Percentiles rank a stretch among this genome's conserved stretches.
Evolutionary conservation across 192 early-diverging fungal genomes (phyloP).

Genomic region (Coemansia sp.): DNA sequence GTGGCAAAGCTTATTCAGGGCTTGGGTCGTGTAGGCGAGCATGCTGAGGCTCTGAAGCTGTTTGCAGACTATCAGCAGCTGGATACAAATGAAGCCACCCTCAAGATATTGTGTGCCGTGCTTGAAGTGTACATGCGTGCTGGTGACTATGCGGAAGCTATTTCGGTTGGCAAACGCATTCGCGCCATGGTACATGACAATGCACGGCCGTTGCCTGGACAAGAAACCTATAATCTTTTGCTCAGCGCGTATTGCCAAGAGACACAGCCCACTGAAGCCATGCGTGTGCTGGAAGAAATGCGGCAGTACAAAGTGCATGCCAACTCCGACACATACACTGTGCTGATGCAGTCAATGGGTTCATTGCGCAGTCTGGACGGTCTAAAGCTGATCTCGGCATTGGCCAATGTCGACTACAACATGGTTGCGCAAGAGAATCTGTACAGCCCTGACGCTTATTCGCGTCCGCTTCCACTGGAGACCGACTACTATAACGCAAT

Average conservation of each 20-base stretch:
- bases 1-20: slow-evolving; percentile 27
- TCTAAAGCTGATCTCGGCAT: slow-evolving; percentile 34
- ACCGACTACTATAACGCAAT: slow-evolving; percentile 44
- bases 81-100: slow-evolving; percentile 13
- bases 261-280: slow-evolving; percentile 29
- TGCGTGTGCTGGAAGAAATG: slow-evolving; percentile 51
- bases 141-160: slow-evolving; percentile 40
- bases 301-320: slow-evolving; percentile 35
- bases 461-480: slow-evolving; percentile 23
- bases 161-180: slow-evolving; percentile 47
- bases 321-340: slow-evolving; percentile 34
- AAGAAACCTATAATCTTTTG: slow-evolving; percentile 32
- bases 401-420: slow-evolving; percentile 51
- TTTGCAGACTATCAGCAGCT: slow-evolving; percentile 34
- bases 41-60: slow-evolving; percentile 30
- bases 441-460: neutral
- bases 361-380: slow-evolving; percentile 43
- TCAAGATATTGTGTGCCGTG: slow-evolving; percentile 30
- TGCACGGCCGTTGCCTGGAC: slow-evolving; percentile 10
- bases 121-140: slow-evolving; percentile 46
- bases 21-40: slow-evolving; percentile 12
- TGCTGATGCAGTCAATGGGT: slow-evolving; percentile 35
- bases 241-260: slow-evolving; percentile 39
- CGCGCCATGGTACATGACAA: slow-evolving; percentile 24
- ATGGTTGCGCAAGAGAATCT: slow-evolving; percentile 16